A percentile compares a stretch with the other conserved stretches of the same genome.
Conservation (phyloP, 169 alveolate species). For the Cryptosporidium meleagridis region DNA sequence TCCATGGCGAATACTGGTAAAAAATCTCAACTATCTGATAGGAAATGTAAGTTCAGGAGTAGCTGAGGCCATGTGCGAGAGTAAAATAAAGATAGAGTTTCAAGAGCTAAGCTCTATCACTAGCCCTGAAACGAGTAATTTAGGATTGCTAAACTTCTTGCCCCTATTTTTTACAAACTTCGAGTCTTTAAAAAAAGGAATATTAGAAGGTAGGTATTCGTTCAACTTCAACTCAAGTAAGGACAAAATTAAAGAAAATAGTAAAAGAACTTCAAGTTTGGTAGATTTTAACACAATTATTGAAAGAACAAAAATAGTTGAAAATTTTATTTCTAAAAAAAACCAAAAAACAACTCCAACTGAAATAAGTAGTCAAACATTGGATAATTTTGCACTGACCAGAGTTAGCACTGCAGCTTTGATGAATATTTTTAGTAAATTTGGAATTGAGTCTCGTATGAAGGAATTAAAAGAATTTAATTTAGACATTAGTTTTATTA, state of each 20-base stretch:
- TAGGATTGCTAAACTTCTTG: not conserved
- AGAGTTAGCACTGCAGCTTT: conserved; percentile 30
- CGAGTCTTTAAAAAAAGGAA: conserved; percentile 27
- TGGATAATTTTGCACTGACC: conserved; percentile 17
- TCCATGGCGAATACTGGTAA: conserved; percentile 13
- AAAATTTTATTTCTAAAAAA: not conserved
- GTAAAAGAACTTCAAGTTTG: not conserved
- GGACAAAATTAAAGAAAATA: not conserved
- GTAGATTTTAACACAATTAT: not conserved
- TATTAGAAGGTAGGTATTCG: conserved; percentile 10
- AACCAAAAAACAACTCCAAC: not conserved
- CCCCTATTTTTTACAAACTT: conserved; percentile 33
- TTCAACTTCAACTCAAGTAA: not conserved
- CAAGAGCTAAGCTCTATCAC: not conserved
- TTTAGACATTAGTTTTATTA: not conserved
- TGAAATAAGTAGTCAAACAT: not conserved
- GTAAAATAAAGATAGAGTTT: not conserved
- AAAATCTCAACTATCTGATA: conserved; percentile 13
- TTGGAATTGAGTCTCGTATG: not conserved
- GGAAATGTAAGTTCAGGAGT: not conserved
- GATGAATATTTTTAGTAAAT: not conserved
- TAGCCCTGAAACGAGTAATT: not conserved
- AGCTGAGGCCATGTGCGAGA: not conserved
- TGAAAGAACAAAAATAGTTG: not conserved
- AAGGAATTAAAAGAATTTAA: not conserved